Conservation (phyloP, 139 green algal genomes). For the Coelastrella sp. region DNA sequence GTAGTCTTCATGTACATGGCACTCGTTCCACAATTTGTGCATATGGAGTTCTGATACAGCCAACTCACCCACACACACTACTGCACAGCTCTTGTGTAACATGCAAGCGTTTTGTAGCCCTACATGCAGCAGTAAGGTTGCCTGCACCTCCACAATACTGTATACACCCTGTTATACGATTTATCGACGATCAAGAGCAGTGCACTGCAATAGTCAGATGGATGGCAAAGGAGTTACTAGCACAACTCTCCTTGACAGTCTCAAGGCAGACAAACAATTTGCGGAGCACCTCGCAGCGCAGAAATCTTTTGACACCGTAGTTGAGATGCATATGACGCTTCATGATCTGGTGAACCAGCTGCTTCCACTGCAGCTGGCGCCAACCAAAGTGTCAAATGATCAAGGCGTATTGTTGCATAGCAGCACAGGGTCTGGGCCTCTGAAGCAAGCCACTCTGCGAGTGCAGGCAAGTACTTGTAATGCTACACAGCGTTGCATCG, state of each 20-base stretch:
- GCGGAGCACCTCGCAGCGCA: neutral
- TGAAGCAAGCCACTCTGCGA: neutral
- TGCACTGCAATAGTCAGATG: neutral
- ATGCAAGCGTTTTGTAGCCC: neutral
- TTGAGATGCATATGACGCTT: conserved; percentile 9
- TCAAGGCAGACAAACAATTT: neutral
- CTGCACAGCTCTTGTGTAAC: neutral
- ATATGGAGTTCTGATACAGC: neutral
- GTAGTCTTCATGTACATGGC: neutral
- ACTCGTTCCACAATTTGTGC: neutral
- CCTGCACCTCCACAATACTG: neutral
- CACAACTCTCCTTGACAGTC: conserved; percentile 1
- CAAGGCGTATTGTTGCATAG: neutral
- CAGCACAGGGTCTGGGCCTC: neutral
- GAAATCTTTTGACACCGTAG: neutral
- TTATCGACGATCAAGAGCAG: neutral
- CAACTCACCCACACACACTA: neutral
- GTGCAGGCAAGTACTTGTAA: neutral
- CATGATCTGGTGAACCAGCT: conserved; percentile 16
- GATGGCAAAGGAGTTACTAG: neutral
- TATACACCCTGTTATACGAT: neutral
- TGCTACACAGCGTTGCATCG: neutral
- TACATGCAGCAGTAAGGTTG: neutral
- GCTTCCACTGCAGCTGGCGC: conserved; percentile 5
- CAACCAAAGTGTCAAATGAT: neutral